Conservation (phyloP, 2,329 filamentous ascomycete genomes). For the Ophidiomyces ophidiicola region DNA sequence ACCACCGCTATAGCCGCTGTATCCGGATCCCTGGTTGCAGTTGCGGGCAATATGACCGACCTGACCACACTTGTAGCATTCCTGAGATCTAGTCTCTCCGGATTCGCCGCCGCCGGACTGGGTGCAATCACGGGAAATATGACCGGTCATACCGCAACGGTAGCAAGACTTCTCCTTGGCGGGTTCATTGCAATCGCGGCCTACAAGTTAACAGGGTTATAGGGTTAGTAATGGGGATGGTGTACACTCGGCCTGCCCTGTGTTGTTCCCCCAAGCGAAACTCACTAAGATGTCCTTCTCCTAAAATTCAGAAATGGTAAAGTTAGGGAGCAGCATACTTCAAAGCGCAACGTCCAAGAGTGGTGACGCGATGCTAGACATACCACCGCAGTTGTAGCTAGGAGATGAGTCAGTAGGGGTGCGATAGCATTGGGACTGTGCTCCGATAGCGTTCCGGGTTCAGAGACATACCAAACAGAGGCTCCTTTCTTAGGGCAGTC, state of each 20-base stretch:
- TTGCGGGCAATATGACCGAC: constrained; percentile 84
- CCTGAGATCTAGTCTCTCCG: constrained; percentile 43
- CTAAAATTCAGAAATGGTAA: constrained; percentile 24
- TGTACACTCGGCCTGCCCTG: constrained; percentile 5
- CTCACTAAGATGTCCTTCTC: constrained; percentile 66
- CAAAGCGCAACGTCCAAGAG: constrained; percentile 5
- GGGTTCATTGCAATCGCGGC: constrained; percentile 81
- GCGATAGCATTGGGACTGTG: too few relatives aligned
- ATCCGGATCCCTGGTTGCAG: constrained; percentile 41
- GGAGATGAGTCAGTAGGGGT: constrained; percentile 13
- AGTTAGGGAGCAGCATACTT: constrained; percentile 20
- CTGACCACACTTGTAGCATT: constrained; percentile 98
- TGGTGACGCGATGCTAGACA: constrained; percentile 25
- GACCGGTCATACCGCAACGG: constrained; percentile 60
- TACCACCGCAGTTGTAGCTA: constrained; percentile 73
- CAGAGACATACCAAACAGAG: constrained; percentile 71
- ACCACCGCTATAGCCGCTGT: constrained; percentile 37
- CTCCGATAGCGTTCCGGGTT: too few relatives aligned
- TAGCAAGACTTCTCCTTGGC: constrained; percentile 70
- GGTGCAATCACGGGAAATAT: constrained; percentile 71
- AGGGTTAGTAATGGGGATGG: constrained; percentile 11
- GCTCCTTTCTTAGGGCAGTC: constrained; percentile 77
- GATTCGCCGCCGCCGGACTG: constrained; percentile 34
- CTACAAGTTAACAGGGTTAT: constrained; percentile 28
- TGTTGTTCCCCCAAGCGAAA: constrained; percentile 16